Evolutionary conservation across 495 filamentous ascomycete species (phyloP).

Genomic region (Thermochaetoides thermophila): DNA sequence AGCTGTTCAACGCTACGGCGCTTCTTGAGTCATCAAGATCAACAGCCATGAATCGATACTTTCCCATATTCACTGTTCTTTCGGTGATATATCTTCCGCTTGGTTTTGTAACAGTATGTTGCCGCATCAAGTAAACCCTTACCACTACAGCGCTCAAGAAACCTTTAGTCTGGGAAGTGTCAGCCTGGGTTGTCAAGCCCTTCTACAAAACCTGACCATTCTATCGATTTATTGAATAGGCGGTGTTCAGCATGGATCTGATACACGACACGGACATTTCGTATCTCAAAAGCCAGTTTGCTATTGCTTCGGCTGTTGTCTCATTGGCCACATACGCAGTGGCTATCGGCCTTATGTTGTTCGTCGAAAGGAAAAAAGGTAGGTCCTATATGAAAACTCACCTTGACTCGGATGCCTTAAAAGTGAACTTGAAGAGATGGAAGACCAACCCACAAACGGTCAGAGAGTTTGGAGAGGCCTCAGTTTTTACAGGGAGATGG

Average conservation of each 20-base stretch:
- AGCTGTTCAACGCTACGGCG: neutral
- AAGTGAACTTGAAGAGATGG: no score
- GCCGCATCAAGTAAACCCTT: no score
- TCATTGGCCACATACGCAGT: neutral
- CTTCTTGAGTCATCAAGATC: neutral
- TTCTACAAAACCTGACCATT: no score
- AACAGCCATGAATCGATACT: neutral
- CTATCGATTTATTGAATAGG: neutral
- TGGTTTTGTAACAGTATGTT: neutral
- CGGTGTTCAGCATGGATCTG: slow-evolving; percentile 2
- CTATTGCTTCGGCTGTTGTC: neutral
- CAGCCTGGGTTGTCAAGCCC: no score
- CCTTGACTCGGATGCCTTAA: no score
- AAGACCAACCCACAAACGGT: no score
- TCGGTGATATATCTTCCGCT: slow-evolving; percentile 1
- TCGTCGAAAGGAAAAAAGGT: neutral
- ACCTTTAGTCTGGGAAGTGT: no score
- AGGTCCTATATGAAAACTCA: no score
- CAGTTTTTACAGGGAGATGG: no score
- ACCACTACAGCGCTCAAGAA: no score
- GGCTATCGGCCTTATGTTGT: neutral
- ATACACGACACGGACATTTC: neutral
- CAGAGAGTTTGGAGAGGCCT: no score
- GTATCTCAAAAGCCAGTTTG: neutral
- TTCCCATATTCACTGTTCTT: slow-evolving; percentile 1